Percentiles rank a stretch among this genome's conserved stretches.
These are phyloP conservation scores for Serendipita sp. DNA, from an alignment of 768 basidiomycete genomes.

Conservation along the genomic window DNA sequence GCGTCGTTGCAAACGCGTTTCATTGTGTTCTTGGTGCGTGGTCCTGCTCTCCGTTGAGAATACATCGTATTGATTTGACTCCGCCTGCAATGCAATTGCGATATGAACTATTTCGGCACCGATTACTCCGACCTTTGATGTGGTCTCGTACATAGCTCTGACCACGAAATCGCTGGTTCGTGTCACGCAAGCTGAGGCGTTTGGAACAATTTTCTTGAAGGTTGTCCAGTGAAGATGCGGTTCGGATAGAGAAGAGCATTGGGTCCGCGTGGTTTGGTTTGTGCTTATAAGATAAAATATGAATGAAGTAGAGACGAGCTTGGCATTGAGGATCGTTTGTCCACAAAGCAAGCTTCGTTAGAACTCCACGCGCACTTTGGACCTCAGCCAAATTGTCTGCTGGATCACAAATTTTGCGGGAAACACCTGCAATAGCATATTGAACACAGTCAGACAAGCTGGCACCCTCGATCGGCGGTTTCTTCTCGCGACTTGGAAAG, in stretches of 20 bases:
- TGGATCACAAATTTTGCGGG: neutral
- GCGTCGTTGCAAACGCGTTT: slow-evolving; percentile 67
- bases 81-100: no score
- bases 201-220: slow-evolving; percentile 34
- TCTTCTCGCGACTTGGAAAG: slow-evolving; percentile 4
- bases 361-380: no score
- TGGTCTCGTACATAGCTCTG: slow-evolving; percentile 34
- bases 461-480: neutral
- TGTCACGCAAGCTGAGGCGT: slow-evolving; percentile 44
- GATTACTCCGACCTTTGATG: neutral
- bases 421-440: neutral
- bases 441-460: neutral
- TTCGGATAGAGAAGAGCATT: no score
- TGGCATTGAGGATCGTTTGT: no score
- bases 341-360: no score
- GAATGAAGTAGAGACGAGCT: no score
- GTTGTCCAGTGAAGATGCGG: no score
- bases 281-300: no score
- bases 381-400: neutral
- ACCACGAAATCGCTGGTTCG: slow-evolving; percentile 56
- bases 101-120: neutral
- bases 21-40: slow-evolving; percentile 67
- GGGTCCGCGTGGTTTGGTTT: no score
- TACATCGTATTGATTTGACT: neutral
- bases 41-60: neutral